Base-by-base conservation (phyloP, 2,329 filamentous ascomycete genomes). In the Metarhizium brunneum region DNA sequence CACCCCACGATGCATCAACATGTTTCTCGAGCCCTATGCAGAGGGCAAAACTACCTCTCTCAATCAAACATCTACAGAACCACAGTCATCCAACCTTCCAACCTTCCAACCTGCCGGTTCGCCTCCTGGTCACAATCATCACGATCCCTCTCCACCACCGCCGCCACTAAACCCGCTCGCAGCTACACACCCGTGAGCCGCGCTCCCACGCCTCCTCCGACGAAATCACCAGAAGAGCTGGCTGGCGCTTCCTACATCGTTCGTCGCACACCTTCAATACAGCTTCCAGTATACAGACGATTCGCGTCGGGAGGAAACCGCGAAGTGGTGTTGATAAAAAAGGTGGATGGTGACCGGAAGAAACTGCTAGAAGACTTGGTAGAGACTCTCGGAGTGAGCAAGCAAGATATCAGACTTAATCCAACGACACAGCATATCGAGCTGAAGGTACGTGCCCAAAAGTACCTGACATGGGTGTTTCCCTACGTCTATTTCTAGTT, bases 281-380 rank as follows among this genome's bases (percentile, higher is more conserved):
- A 90, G 61, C 75, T 94, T 2, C 84, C 90, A 29, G 81, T 97
- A 48, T 99, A 97, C 73, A 76, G 84, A 16, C 77, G 84, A 61
- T 76, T 73, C 60, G 92, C 89, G 74, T 79, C 83, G 13, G 90
- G 90, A 53, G 89, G 90, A 14, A 94, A 88, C 61, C 78, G 85
- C 66, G 82, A 84, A 64, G 72, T 88, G 64, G 95, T 92, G 5
- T 71, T 83, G 56, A 73, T 99, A 55, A 87, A 90, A 69, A 91
- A 88, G 71, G 80, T 92, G 52, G 84, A 90, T 56, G 94, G 94
- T 16, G 81, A 95, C 67, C 65, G 84, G 52, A 70, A 75, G 36
- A 79, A 75, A 3, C 68, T 97, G 60, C 77, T 82, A 58, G 70
- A 79, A 40, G 86, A 91, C 62, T 67, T 97, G 56, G 73, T 76